A percentile compares a stretch with the other conserved stretches of the same genome.
Conservation (phyloP, 129 eudicot genomes). For the Daucus carota region DNA sequence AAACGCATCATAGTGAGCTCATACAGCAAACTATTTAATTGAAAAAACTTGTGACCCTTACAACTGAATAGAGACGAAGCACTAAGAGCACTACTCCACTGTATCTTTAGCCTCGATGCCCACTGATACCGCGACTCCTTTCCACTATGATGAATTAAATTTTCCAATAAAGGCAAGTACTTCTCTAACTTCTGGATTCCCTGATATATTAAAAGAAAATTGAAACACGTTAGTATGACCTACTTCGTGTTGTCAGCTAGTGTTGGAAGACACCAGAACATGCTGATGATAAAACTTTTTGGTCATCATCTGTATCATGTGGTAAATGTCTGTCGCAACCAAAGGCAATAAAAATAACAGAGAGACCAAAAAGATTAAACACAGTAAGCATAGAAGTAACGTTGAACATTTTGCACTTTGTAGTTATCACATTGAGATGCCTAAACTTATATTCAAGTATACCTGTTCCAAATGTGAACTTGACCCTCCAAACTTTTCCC, state of each 20-base stretch:
- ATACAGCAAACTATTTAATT: slow-evolving; percentile 43
- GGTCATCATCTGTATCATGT: neutral
- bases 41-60: slow-evolving; percentile 49
- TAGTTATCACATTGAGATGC: neutral
- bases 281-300: neutral
- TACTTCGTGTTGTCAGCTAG: slow-evolving; percentile 6
- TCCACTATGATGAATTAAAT: slow-evolving; percentile 44
- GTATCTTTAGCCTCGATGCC: slow-evolving; percentile 54
- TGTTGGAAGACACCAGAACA: neutral
- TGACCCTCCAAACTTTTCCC: slow-evolving; percentile 71
- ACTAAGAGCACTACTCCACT: slow-evolving; percentile 68
- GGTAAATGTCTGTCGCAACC: neutral
- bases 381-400: neutral
- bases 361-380: neutral
- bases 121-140: no score
- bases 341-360: neutral
- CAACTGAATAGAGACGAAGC: slow-evolving; percentile 40
- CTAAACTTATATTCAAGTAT: neutral
- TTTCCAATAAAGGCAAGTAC: slow-evolving; percentile 60
- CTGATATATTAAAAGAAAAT: slow-evolving; percentile 22
- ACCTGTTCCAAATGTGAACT: slow-evolving; percentile 71
- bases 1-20: slow-evolving; percentile 66
- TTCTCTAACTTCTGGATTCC: slow-evolving; percentile 54
- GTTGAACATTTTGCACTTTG: neutral
- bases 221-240: slow-evolving; percentile 7